Base-by-base conservation (phyloP, 257 asterid genomes). In the Solanum piurae region DNA sequence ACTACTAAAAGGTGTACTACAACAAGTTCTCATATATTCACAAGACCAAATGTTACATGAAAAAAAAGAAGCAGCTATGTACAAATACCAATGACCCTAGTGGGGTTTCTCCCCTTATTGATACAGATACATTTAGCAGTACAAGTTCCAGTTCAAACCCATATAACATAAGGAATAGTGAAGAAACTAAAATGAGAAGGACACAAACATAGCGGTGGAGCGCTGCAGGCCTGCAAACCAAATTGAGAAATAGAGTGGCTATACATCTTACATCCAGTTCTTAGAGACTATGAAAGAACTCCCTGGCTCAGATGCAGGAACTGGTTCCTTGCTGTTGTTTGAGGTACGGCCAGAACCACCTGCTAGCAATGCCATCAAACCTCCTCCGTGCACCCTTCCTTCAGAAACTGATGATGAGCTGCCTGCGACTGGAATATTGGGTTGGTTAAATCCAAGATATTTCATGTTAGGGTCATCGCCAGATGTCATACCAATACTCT, bases 371-470 rank as follows among this genome's bases (percentile, higher is more conserved):
- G 98, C 93, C 95, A 96, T 88, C 87, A 96, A 89, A 89, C 93
- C 94, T 90, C 99, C 99, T 37, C 99, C 99, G 52, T 96, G 99
- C 89, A 96, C 98, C 89, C 99, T 93, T 79, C 98, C 99, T 92
- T 96, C 99, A 3, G 98, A 93, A n/a, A 91, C 90, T 93, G 90
- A 89, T 9, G 86, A 89, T 5, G 93, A 75, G 25, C 87, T 89
- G 88, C 90, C 88, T 77, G 87, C 91, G 40, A 79, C 89, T n/a
- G 91, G 89, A 86, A 80, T 18, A 87, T 64, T 88, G 36, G 83
- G 40, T 88, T 88, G 93, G 87, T 75, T 90, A 73, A 88, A 13
- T 46, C 89, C 87, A 10, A 83, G 52, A 71, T 42, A 72, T 86
- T 86, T 89, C 94, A 90, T 89, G 55, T 64, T 83, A 62, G 88